Conservation (phyloP, 2,329 filamentous ascomycete species). For the Fusarium protoensiforme region DNA sequence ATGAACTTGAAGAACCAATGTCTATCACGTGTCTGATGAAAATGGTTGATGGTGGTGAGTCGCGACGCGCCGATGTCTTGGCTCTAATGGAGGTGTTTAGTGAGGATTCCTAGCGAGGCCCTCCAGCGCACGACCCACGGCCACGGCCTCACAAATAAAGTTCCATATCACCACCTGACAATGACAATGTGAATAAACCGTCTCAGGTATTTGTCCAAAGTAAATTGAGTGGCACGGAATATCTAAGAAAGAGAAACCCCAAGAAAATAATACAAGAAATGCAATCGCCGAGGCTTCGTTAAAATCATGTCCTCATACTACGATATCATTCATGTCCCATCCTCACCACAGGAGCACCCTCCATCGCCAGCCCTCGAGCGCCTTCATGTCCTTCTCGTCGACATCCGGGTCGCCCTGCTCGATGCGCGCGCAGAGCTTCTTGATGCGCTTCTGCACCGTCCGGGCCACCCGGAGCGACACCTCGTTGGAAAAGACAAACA, state of each 20-base stretch:
- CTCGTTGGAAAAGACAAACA: constrained; percentile 70
- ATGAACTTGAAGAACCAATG: background rate
- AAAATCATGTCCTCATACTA: constrained; percentile 46
- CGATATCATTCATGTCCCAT: constrained; percentile 26
- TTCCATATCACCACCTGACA: background rate
- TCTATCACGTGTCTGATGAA: background rate
- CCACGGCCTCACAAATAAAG: background rate
- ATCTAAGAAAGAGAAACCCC: background rate
- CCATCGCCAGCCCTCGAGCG: constrained; percentile 68
- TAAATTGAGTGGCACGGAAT: background rate
- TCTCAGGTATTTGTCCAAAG: background rate
- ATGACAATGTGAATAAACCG: background rate
- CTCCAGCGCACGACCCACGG: constrained; percentile 8
- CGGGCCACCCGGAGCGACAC: constrained; percentile 65
- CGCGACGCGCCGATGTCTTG: constrained; percentile 4
- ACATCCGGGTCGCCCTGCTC: constrained; percentile 60
- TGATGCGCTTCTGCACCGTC: constrained; percentile 62
- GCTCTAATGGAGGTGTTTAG: constrained; percentile 2
- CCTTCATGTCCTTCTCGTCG: constrained; percentile 59
- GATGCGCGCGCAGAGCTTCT: constrained; percentile 58
- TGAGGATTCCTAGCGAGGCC: background rate
- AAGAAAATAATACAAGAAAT: constrained; percentile 25
- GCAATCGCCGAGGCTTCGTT: constrained; percentile 42
- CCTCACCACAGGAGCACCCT: constrained; percentile 60
- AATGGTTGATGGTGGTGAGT: background rate